Base-by-base conservation (phyloP, 768 basidiomycete genomes). In the Boletus vinaceobasis region DNA sequence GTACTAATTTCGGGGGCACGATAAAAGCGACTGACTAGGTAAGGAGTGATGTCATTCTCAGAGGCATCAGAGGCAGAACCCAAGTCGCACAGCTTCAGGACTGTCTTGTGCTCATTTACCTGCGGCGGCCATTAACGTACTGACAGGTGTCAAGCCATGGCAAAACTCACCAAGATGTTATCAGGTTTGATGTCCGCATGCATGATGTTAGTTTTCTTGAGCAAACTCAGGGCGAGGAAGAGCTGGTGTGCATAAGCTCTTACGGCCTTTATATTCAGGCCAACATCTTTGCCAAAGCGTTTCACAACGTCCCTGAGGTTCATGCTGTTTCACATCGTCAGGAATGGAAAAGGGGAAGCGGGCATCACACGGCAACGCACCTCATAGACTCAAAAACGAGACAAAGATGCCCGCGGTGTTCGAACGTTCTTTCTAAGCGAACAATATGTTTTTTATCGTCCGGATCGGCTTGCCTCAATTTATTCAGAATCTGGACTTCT, bases 181-280 rank as follows among this genome's bases (percentile, higher is more conserved):
- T 98, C 97, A 19, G 97, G 97, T 72, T 98, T 98, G 69, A 99
- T 91, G 67, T 99, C 97, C 7, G 97, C 97, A 65, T 99, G 97
- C 84, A 98, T 97, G 55, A 98, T 85, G 60, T 90, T 93, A 55
- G 85, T 81, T 74, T 98, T 98, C 60, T 85, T 83, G 66, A 98
- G 76, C 51, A 95, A 76, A 60, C 88, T 83, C 59, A 98, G 71
- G 17, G 92, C 82, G 49, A 98, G 79, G 73, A 98, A 95, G 49
- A 99, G 84, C 67, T 99, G 97, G 62, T 96, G 92, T 31, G 97
- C 87, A 68, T 99, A 99, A n/a, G 95, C 94, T 61, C 96, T 85
- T n/a, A 99, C 97, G 47, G 97, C 97, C 61, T 87, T 84, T 64
- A 98, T 88, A 65, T 98, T 97, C 23, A 99, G 75, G 15, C 97